These are phyloP conservation scores for Citeromyces matritensis DNA, from an alignment of 805 yeast genomes.

Conservation along the genomic window DNA sequence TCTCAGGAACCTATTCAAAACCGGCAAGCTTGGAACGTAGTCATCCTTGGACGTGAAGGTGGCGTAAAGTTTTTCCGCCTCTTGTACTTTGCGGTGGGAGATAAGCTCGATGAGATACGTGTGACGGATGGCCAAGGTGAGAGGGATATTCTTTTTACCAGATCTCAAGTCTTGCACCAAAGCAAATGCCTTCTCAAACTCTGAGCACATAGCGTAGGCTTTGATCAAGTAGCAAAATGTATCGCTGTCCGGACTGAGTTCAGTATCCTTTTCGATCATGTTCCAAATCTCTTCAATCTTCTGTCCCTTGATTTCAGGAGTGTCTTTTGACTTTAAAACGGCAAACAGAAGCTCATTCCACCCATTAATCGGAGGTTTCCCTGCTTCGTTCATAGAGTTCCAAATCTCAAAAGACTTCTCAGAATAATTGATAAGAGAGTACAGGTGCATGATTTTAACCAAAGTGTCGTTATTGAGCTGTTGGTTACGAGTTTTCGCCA, in stretches of 20 bases:
- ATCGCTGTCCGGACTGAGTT: slow-evolving; percentile 23
- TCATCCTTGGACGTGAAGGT: slow-evolving; percentile 16
- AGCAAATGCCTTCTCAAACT: slow-evolving; percentile 25
- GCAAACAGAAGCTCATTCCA: slow-evolving; percentile 44
- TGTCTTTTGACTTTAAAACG: slow-evolving; percentile 11
- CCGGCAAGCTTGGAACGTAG: slow-evolving; percentile 26
- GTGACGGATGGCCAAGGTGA: slow-evolving; percentile 24
- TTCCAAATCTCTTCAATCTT: slow-evolving; percentile 22
- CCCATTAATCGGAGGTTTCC: slow-evolving; percentile 24
- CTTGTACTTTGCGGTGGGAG: slow-evolving; percentile 19
- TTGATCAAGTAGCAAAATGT: slow-evolving; percentile 32
- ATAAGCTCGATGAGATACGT: slow-evolving; percentile 28
- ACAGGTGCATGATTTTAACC: slow-evolving; percentile 29
- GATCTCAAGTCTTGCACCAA: slow-evolving; percentile 15
- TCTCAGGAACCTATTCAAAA: slow-evolving; percentile 37
- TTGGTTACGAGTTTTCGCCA: too few species aligned
- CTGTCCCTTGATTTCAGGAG: slow-evolving; percentile 11
- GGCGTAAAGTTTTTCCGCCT: slow-evolving; percentile 18
- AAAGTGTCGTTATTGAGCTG: slow-evolving; percentile 22
- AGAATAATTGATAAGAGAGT: slow-evolving; percentile 17
- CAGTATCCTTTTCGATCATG: slow-evolving; percentile 13
- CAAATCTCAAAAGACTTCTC: slow-evolving; percentile 28
- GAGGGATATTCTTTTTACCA: slow-evolving; percentile 14
- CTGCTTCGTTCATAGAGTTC: slow-evolving; percentile 26
- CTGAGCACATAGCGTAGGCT: slow-evolving; percentile 24